phyloP scores from a whole-genome alignment of 306 rosid genomes.

The Canavalia gladiata region DNA sequence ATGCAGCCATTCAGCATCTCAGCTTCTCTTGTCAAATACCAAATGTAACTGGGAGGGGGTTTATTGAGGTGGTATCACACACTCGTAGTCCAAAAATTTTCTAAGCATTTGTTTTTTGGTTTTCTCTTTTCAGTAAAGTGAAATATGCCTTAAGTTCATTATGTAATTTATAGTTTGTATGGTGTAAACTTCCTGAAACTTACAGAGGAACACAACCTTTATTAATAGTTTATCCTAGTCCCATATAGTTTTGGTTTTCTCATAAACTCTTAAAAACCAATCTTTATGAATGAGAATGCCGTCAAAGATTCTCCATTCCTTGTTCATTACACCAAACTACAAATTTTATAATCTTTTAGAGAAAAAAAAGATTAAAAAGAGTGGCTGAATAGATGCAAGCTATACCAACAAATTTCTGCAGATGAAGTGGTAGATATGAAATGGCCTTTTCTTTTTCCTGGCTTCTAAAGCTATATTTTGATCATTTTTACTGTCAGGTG shows the following conservation, averaged over 20 bases:
- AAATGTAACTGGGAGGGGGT: conserved; percentile 70
- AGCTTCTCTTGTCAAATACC: conserved; percentile 70
- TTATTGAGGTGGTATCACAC: conserved; percentile 65
- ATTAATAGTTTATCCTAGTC: neutral
- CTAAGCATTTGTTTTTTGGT: neutral
- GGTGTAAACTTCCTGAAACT: too few relatives aligned
- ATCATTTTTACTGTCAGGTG: conserved; percentile 56
- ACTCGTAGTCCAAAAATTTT: conserved; percentile 1
- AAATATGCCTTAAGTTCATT: neutral
- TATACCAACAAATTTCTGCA: conserved; percentile 25
- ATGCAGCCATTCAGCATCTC: conserved; percentile 53
- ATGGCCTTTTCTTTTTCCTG: conserved; percentile 3
- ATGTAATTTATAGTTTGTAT: neutral
- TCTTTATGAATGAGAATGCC: too few relatives aligned
- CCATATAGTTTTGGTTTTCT: neutral
- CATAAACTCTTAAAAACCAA: too few relatives aligned
- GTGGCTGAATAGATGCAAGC: neutral
- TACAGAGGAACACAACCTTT: too few relatives aligned
- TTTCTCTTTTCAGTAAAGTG: neutral
- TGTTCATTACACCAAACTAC: neutral
- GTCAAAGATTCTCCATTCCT: neutral
- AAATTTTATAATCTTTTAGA: neutral
- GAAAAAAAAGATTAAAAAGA: neutral
- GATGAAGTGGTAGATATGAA: conserved; percentile 8
- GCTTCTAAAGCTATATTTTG: conserved; percentile 30